phyloP scores from a whole-genome alignment of 2,329 filamentous ascomycete genomes.

The Verticillium nonalfalfae region DNA sequence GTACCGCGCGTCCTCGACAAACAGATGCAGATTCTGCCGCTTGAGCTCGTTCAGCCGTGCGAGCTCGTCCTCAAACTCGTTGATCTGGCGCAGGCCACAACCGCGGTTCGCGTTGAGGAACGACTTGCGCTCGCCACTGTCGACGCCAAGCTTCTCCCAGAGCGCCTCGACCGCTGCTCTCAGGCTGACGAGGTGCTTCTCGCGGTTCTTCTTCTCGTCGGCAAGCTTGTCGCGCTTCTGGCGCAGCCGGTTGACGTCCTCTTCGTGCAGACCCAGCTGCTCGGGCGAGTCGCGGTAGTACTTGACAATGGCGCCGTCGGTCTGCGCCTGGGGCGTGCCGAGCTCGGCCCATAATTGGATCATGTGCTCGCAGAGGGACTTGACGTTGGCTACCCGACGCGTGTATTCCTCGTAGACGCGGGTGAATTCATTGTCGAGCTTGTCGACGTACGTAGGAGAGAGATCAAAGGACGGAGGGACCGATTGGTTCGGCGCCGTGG shows the following conservation, averaged over 20 bases:
- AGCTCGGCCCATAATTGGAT: slow-evolving; percentile 95
- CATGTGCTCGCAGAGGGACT: slow-evolving; percentile 71
- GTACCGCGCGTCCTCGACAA: slow-evolving; percentile 88
- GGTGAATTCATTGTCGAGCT: slow-evolving; percentile 85
- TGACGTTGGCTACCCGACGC: slow-evolving; percentile 69
- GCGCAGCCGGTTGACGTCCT: slow-evolving; percentile 70
- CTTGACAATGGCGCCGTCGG: slow-evolving; percentile 80
- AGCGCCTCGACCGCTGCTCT: slow-evolving; percentile 72
- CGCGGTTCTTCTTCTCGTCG: slow-evolving; percentile 82
- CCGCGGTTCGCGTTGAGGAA: slow-evolving; percentile 87
- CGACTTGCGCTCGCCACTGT: slow-evolving; percentile 73
- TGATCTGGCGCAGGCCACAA: slow-evolving; percentile 85
- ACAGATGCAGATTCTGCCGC: slow-evolving; percentile 88
- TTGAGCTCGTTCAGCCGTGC: slow-evolving; percentile 84
- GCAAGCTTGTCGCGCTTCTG: slow-evolving; percentile 73
- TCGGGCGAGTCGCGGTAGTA: slow-evolving; percentile 87
- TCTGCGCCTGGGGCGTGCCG: slow-evolving; percentile 88
- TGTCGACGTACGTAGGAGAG: slow-evolving; percentile 81
- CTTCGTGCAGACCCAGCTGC: slow-evolving; percentile 85
- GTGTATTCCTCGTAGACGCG: slow-evolving; percentile 96
- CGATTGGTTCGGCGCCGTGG: slow-evolving; percentile 68
- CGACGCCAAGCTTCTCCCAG: slow-evolving; percentile 82
- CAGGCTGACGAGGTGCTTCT: slow-evolving; percentile 71
- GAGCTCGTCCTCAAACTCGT: slow-evolving; percentile 92
- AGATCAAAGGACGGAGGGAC: slow-evolving; percentile 83